phyloP scores from a whole-genome alignment of 148 eudicot genomes.

The Gaultheria prostrata region DNA sequence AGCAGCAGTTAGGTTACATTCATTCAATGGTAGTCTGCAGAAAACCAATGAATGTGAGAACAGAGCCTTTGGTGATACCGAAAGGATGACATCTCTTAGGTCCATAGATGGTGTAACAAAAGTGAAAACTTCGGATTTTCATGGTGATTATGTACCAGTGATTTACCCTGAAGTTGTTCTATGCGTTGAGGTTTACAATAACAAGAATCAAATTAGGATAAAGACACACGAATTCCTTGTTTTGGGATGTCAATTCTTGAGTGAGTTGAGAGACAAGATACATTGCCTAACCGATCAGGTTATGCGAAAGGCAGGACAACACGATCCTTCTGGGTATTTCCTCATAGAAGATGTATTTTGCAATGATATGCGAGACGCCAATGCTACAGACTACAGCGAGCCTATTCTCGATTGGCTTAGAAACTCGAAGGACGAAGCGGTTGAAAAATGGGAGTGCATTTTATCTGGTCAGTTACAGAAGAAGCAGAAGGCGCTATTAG shows the following conservation, averaged over 20 bases:
- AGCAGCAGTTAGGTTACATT: constrained; percentile 67
- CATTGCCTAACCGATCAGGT: constrained; percentile 74
- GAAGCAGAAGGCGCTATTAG: constrained; percentile 38
- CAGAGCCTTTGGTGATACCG: constrained; percentile 20
- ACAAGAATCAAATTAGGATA: constrained; percentile 26
- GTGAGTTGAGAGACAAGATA: constrained; percentile 77
- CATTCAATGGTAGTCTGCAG: constrained; percentile 40
- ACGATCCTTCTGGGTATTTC: constrained; percentile 88
- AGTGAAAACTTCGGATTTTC: constrained; percentile 31
- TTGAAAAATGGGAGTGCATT: constrained; percentile 76
- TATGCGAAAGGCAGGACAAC: constrained; percentile 59
- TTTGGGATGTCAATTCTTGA: constrained; percentile 70
- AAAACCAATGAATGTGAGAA: constrained; percentile 9
- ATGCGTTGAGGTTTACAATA: constrained; percentile 69
- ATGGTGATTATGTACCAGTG: constrained; percentile 40
- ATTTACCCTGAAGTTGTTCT: constrained; percentile 64
- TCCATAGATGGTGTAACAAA: constrained; percentile 37
- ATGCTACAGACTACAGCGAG: constrained; percentile 70
- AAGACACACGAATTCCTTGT: constrained; percentile 84
- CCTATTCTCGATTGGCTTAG: constrained; percentile 81
- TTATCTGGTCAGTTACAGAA: constrained; percentile 54
- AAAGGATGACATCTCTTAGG: constrained; percentile 48
- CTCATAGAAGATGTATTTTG: constrained; percentile 82
- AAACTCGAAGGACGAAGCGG: constrained; percentile 58
- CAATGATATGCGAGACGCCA: constrained; percentile 70